Evolutionary conservation across 116 monocot species (phyloP), one percentile per base, ranked within the genome.

Genomic region (Iris pallida): DNA sequence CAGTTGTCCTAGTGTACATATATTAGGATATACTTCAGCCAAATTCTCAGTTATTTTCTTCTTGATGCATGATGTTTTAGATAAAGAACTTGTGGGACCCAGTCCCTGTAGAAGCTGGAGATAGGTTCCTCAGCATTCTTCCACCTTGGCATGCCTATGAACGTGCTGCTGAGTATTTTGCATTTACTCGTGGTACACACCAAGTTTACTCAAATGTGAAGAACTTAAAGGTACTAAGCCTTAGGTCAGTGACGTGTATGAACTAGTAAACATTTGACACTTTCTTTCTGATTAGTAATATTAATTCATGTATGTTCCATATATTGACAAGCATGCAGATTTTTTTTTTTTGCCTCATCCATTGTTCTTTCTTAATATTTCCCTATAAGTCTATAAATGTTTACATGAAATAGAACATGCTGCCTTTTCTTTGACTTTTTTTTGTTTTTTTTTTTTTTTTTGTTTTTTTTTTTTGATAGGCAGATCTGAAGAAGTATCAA

Each of bases 111-210:
- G 72, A 71, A 74, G 51, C 85, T 61, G 92, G 92, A 65, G 97
- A 97, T 61, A 80, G 81, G 47, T 92, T 97, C 64, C 57, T 97
- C 54, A 97, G 92, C 78, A 85, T 97, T 73, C 87, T 97, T 75
- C 97, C 97, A 71, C 71, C 97, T 60, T 97, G 96, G 97, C 97
- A 97, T 92, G 85, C 86, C 16, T 97, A 97, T 82, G 92, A 97
- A 66, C 92, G 97, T 65, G 77, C 89, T 63, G 5, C 52, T 71
- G 97, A 92, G 67, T 97, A 97, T 76, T 92, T 90, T 66, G 80
- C 72, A 53, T 85, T 97, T 54, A 82, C 85, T n/a, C 13, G 69
- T 83, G 97, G 92, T 9, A 57, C 81, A 41, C 76, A 92, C 73
- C 97, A 87, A 87, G 85, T 92, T 61, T 97, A 97, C 83, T 85